Percentiles rank a stretch among this genome's conserved stretches.
Conservation (phyloP, 1,139 yeast species). For the Kodamaea anthophila region DNA sequence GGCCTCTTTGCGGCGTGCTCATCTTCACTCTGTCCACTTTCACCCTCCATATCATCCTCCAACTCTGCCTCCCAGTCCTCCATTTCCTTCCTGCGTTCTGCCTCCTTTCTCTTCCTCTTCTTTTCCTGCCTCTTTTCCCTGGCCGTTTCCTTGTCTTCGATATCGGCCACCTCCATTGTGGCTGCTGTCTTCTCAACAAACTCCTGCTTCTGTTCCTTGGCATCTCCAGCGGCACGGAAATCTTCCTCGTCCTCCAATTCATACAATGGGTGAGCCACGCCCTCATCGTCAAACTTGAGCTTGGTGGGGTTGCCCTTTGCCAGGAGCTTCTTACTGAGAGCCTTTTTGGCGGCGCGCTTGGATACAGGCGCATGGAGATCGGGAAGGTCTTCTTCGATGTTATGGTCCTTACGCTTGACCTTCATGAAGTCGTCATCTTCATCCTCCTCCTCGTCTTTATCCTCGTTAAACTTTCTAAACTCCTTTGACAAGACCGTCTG, state of each 20-base stretch:
- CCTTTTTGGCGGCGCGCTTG: conserved; percentile 81
- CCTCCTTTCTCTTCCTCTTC: conserved; percentile 83
- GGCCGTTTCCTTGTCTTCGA: conserved; percentile 75
- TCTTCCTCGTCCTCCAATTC: conserved; percentile 89
- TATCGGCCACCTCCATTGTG: conserved; percentile 66
- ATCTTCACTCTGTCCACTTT: conserved; percentile 25
- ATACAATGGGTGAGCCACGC: conserved; percentile 82
- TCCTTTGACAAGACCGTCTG: conserved; percentile 90
- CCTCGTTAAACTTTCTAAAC: conserved; percentile 61
- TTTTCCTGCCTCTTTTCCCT: conserved; percentile 78
- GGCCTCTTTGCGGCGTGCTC: conserved; percentile 48
- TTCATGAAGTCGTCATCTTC: conserved; percentile 75
- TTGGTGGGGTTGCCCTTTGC: conserved; percentile 72
- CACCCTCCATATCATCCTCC: conserved; percentile 44
- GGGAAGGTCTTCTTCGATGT: conserved; percentile 58
- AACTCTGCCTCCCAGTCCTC: conserved; percentile 32
- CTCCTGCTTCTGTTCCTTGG: conserved; percentile 57
- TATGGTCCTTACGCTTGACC: conserved; percentile 73
- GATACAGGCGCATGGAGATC: conserved; percentile 60
- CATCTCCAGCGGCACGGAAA: conserved; percentile 73
- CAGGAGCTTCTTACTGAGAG: conserved; percentile 80
- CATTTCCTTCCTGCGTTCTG: conserved; percentile 51
- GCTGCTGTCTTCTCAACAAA: conserved; percentile 63
- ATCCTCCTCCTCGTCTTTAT: conserved; percentile 35
- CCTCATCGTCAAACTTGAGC: conserved; percentile 88